Percentiles rank a stretch among this genome's conserved stretches.
Evolutionary conservation across 805 yeast genomes (phyloP).

Genomic region (Metschnikowia corniflorae): DNA sequence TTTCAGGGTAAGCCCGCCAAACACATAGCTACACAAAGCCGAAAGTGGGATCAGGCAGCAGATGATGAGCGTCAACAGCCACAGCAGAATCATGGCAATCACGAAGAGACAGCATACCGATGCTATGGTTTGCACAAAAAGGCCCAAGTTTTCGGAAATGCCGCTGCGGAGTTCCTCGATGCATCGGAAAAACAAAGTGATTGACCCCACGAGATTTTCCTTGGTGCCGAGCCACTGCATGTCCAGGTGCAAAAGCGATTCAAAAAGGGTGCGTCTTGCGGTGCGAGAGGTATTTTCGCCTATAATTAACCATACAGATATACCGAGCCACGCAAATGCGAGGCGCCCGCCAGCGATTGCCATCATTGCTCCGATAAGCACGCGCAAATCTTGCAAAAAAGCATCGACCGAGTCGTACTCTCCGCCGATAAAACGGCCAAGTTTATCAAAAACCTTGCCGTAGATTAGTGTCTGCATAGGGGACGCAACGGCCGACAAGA

Average conservation of each 20-base stretch:
- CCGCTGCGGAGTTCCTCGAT: conserved; percentile 71
- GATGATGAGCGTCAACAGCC: conserved; percentile 82
- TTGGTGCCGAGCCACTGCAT: conserved; percentile 63
- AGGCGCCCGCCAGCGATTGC: conserved; percentile 30
- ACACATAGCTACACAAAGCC: conserved; percentile 41
- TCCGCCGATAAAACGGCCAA: conserved; percentile 29
- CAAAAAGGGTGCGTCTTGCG: conserved; percentile 47
- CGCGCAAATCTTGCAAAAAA: conserved; percentile 25
- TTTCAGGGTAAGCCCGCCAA: conserved; percentile 50
- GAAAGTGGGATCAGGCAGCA: conserved; percentile 73
- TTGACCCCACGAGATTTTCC: conserved; percentile 55
- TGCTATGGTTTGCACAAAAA: conserved; percentile 50
- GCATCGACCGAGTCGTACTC: conserved; percentile 17
- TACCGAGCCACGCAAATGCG: conserved; percentile 48
- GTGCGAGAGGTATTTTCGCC: conserved; percentile 70
- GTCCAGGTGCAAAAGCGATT: conserved; percentile 43
- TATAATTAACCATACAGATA: conserved; percentile 58
- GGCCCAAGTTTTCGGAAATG: conserved; percentile 61
- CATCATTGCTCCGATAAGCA: conserved; percentile 32
- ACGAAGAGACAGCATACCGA: conserved; percentile 53
- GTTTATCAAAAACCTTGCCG: conserved; percentile 54
- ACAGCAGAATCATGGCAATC: conserved; percentile 71
- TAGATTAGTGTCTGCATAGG: conserved; percentile 61
- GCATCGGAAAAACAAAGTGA: conserved; percentile 65
- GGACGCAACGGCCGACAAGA: conserved; percentile 52